Conservation (phyloP, 257 asterid genomes). For the Leptodermis oblonga region DNA sequence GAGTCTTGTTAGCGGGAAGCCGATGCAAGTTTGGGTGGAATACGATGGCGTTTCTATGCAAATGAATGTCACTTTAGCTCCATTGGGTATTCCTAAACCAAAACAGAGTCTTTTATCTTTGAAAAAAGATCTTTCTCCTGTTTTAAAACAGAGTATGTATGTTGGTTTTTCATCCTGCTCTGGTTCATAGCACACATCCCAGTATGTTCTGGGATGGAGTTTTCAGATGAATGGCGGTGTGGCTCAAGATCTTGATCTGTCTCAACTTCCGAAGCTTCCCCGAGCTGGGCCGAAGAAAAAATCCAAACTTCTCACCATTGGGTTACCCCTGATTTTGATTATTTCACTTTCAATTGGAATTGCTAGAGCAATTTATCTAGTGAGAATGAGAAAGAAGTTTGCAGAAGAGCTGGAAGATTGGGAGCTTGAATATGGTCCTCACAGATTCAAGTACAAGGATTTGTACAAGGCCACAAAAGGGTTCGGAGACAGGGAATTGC, state of each 20-base stretch:
- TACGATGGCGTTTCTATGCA: slow-evolving; percentile 33
- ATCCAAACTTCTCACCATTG: slow-evolving; percentile 2
- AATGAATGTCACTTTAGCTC: slow-evolving; percentile 48
- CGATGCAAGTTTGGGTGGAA: too few species aligned
- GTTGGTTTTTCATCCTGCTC: background rate
- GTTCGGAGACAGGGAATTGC: slow-evolving; percentile 53
- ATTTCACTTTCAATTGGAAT: background rate
- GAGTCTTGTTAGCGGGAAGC: too few species aligned
- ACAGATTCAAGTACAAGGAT: slow-evolving; percentile 11
- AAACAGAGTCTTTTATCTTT: slow-evolving; percentile 32
- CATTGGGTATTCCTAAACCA: slow-evolving; percentile 34
- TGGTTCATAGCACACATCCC: background rate
- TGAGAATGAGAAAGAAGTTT: background rate
- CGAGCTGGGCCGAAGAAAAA: background rate
- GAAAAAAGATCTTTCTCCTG: background rate
- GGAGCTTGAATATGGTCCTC: slow-evolving; percentile 8
- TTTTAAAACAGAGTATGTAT: background rate
- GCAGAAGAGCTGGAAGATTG: slow-evolving; percentile 9
- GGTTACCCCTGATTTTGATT: background rate
- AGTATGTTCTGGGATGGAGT: slow-evolving; percentile 9
- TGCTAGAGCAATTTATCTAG: background rate
- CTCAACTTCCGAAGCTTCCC: background rate
- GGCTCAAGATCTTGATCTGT: background rate
- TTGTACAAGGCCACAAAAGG: slow-evolving; percentile 30
- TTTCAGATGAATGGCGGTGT: background rate